Base-by-base conservation (phyloP, 805 yeast genomes). In the Clavispora carvajalis region DNA sequence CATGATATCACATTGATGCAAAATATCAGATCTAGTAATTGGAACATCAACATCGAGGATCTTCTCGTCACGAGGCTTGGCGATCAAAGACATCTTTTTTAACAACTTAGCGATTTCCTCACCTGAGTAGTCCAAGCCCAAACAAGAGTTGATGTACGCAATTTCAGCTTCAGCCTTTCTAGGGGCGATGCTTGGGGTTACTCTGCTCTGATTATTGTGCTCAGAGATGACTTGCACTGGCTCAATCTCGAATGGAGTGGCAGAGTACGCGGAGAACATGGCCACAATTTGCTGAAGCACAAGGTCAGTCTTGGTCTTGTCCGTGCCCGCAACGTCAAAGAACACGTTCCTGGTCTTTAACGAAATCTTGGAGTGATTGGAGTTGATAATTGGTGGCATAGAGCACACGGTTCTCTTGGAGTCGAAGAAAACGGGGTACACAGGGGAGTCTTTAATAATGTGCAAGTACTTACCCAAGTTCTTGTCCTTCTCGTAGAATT, bases 1-100 rank as follows among this genome's bases (percentile, higher is more conserved):
- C 95, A 93, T 86, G 51, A 93, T 82, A 67, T 93, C 99, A 74
- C 98, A 91, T 62, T 88, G 95, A 65, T 93, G 99, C 57, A 93
- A 74, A 47, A 93, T 77, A 65, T 93, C 99, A 9, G 98, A 82
- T 72, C 99, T 85, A 28, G 99, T 93, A 56, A 87, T 82, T 48
- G 99, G 99, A 44, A 93, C 79, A 28, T 66, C 60, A 41, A 89
- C 90, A 38, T 79, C 78, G 37, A 86, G 58, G 29, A 77, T 58
- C 47, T 79, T 71, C 7, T 65, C 54, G 49, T 77, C 73, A 1
- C 59, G 52, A 23, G 79, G 77, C 15, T 61, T 57, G 18, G 95
- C 93, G 40, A 61, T 62, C 50, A 93, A 74, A 12, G 95, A 81
- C 96, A 95, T 87, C 60, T 83, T 88, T 50, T 69, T 67, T 57